Evolutionary conservation across 2,329 filamentous ascomycete species (phyloP).

Genomic region (Gaeumannomyces tritici): DNA sequence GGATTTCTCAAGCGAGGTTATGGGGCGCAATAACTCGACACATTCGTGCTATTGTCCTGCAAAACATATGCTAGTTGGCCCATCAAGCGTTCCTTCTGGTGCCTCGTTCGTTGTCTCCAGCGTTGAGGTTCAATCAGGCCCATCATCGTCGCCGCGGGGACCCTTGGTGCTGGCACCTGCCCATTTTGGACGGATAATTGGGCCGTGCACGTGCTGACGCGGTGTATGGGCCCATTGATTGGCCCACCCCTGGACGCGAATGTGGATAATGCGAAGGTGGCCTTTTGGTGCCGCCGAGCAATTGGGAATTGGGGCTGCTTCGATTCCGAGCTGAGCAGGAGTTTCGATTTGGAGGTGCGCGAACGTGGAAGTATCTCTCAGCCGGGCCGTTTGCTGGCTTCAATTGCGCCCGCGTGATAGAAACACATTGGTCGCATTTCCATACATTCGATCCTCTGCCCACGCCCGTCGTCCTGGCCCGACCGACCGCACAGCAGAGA

Average conservation of each 20-base stretch:
- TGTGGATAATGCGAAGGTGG: conserved; percentile 7
- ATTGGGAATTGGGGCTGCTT: background rate
- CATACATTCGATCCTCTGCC: background rate
- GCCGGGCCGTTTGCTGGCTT: background rate
- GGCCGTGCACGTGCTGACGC: background rate
- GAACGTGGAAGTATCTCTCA: background rate
- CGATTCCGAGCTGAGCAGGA: background rate
- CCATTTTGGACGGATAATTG: background rate
- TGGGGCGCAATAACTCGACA: background rate
- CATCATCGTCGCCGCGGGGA: too few relatives aligned
- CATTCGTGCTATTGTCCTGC: too few relatives aligned
- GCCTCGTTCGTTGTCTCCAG: too few relatives aligned
- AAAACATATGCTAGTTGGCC: background rate
- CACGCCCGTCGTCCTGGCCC: background rate
- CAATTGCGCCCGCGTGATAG: background rate
- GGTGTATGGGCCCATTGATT: background rate
- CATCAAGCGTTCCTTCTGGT: too few relatives aligned
- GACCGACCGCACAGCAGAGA: background rate
- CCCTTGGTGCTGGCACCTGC: too few relatives aligned
- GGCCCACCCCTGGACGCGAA: background rate
- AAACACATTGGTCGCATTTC: background rate
- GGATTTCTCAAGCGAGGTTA: background rate
- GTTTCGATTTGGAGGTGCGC: background rate
- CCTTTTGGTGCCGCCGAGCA: background rate
- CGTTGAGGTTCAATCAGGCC: too few relatives aligned